Evolutionary conservation across 768 basidiomycete genomes (phyloP).

Genomic region (Neoboletus magnificus): DNA sequence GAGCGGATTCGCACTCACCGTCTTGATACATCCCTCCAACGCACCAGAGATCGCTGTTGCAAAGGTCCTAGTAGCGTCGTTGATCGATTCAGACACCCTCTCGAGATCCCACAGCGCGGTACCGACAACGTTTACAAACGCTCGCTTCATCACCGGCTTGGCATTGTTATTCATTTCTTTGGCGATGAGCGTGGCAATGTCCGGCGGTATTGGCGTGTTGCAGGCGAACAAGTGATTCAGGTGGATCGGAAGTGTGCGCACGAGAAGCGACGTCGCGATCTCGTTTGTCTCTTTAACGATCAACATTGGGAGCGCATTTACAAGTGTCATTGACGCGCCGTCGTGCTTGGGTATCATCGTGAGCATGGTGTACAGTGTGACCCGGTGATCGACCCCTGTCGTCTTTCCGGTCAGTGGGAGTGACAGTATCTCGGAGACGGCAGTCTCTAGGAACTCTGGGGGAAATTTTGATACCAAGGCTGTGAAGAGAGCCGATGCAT

Average conservation of each 20-base stretch:
- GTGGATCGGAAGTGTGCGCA: slow-evolving; percentile 55
- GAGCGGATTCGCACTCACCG: slow-evolving; percentile 56
- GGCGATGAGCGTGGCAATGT: slow-evolving; percentile 47
- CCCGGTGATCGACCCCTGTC: slow-evolving; percentile 80
- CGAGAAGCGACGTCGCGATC: slow-evolving; percentile 51
- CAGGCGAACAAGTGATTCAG: slow-evolving; percentile 50
- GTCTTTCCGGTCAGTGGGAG: slow-evolving; percentile 85
- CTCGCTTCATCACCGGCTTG: slow-evolving; percentile 60
- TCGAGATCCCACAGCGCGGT: slow-evolving; percentile 50
- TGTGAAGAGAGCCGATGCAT: slow-evolving; percentile 58
- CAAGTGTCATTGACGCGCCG: slow-evolving; percentile 44
- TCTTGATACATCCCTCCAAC: slow-evolving; percentile 70
- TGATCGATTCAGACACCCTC: slow-evolving; percentile 24
- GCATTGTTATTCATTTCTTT: slow-evolving; percentile 64
- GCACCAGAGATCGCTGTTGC: slow-evolving; percentile 53
- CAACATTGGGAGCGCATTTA: slow-evolving; percentile 40
- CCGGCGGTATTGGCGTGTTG: slow-evolving; percentile 40
- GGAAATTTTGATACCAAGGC: slow-evolving; percentile 35
- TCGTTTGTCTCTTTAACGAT: slow-evolving; percentile 81
- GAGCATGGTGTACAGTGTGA: slow-evolving; percentile 79
- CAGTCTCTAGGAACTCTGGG: slow-evolving; percentile 39
- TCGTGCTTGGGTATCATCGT: slow-evolving; percentile 47
- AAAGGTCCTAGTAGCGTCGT: slow-evolving; percentile 48
- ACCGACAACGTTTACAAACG: slow-evolving; percentile 64
- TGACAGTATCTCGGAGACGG: slow-evolving; percentile 64